Evolutionary conservation across 2,329 filamentous ascomycete species (phyloP), one percentile per base, ranked within the genome.

Genomic region (Thielaviopsis cerberus): DNA sequence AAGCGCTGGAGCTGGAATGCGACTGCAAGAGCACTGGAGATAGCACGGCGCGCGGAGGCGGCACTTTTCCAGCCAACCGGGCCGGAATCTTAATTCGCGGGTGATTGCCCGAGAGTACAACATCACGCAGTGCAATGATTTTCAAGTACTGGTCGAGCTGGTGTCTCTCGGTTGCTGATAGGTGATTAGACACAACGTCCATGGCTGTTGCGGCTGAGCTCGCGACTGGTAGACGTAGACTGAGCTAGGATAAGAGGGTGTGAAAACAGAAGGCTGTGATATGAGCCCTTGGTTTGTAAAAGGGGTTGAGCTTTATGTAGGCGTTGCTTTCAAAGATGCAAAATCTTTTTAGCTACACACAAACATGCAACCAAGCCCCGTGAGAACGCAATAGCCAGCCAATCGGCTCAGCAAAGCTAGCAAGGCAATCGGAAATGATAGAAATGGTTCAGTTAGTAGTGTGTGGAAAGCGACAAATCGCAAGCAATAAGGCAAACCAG

Each of bases 101-200:
- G 66, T 90, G 85, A 64, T 77, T 81, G 67, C 90, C 89, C 69
- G 86, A 80, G 67, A 92, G 75, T 64, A 97, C 79, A 64, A 82
- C 77, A 73, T 95, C 86, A 70, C 83, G 84, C 70, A 97, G 82
- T 64, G 76, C 80, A 66, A 94, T 69, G 66, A 97, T 86, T 72
- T 84, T 88, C 67, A 85, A 79, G 73, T 88, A 92, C 70, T 90
- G 59, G 27, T 59, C 56, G n/a, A 61, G 22, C 23, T 53, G 59
- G 50, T 58, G 50, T 25, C 53, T 53, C 26, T 60, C 59, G 34
- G 51, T 24, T 11, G 52, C 59, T 55, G 59, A 53, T 20, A 55
- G 56, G 13, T 50, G 37, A 22, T 37, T 52, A 11, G 53, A 53
- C 55, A 48, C 53, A 27, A 53, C 41, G 41, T 48, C 41, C n/a